A percentile compares a stretch with the other conserved stretches of the same genome.
Conservation (phyloP, 495 filamentous ascomycete genomes). For the Xylaria scruposa region DNA sequence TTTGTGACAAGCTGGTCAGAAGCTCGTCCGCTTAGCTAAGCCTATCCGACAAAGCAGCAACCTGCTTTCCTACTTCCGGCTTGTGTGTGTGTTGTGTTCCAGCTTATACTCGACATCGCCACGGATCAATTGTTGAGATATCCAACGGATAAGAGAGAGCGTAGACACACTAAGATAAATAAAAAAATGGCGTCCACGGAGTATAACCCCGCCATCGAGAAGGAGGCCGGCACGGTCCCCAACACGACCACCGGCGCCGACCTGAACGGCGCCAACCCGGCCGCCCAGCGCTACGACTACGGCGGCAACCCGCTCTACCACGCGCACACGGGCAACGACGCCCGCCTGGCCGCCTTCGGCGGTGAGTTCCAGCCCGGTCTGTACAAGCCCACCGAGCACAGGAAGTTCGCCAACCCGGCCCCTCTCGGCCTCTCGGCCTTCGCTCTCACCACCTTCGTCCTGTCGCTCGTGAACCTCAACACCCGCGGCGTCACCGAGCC, state of each 20-base stretch:
- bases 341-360: constrained; percentile 80
- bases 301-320: constrained; percentile 75
- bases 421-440: constrained; percentile 88
- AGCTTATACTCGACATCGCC: background rate
- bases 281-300: constrained; percentile 53
- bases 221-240: constrained; percentile 41
- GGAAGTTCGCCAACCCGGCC: constrained; percentile 89
- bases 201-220: constrained; percentile 37
- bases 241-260: constrained; percentile 39
- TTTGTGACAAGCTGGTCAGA: background rate
- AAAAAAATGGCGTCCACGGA: constrained; percentile 38
- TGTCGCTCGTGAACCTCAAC: constrained; percentile 82
- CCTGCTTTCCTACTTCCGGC: background rate
- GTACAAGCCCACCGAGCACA: constrained; percentile 73
- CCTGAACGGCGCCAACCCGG: constrained; percentile 35
- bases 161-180: background rate
- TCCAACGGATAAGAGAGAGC: background rate
- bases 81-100: no score
- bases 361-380: constrained; percentile 97
- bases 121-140: background rate
- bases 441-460: constrained; percentile 93
- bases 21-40: background rate
- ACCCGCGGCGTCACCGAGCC: constrained; percentile 64
- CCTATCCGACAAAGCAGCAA: background rate
- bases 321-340: constrained; percentile 65